Base-by-base conservation (phyloP, 169 alveolate genomes). In the Plasmodium adleri region DNA sequence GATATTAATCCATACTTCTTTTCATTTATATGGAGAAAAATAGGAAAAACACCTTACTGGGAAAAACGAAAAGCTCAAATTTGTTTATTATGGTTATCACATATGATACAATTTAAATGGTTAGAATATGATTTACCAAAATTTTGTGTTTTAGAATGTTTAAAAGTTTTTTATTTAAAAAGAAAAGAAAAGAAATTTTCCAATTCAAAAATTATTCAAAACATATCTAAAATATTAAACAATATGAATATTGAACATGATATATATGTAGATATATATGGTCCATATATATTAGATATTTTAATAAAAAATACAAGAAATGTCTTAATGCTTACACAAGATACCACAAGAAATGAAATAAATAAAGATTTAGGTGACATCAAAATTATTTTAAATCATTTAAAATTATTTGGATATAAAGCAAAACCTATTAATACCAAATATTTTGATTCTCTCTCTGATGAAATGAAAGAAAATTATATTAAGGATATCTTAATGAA, bases 1-100 rank as follows among this genome's bases (percentile, higher is more conserved):
- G 92, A 92, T 64, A 39, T 75, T 43, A 94, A 94, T 78, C 60
- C 88, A 17, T 94, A 94, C 74, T 67, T 94, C 26, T 91, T 88
- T 52, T 73, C 95, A 17, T 94, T 88, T 74, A 70, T 94, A 39
- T 91, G 95, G 95, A 90, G 96, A 59, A 94, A 67, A 63, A 92
- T 94, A 39, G 96, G 94, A 22, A 90, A 92, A 47, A 93, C 91
- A 1, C 80, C 93, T 24, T 87, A 58, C 10, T 94, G 96, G 96
- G 96, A 94, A 56, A 80, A 74, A 32, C 66, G 85, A 70, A 91
- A 90, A 60, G 66, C 64, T 32, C 88, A 87, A 56, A 83, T 92
- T 17, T 94, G 92, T 72, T 78, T 92, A 52, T 67, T 94, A n/a
- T 94, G 96, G 96, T 90, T 94, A 39, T 92, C 74, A 50, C 95